phyloP scores from a whole-genome alignment of 139 green algal genomes.

The Haematococcus sp. region DNA sequence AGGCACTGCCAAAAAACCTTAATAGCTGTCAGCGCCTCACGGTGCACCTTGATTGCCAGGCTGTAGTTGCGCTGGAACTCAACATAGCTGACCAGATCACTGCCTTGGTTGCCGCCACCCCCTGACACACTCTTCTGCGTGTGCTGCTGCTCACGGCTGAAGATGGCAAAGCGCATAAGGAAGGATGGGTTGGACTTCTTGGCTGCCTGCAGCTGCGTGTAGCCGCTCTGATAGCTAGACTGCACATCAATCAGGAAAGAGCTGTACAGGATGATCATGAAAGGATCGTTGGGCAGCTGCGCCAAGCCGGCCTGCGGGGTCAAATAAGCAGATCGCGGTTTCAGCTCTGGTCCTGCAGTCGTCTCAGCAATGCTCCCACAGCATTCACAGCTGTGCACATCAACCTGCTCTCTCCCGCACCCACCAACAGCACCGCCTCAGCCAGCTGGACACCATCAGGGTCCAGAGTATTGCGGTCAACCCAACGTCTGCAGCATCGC shows the following conservation, averaged over 20 bases:
- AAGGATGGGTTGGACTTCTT: constrained; percentile 21
- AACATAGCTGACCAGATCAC: constrained; percentile 52
- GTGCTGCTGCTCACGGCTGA: constrained; percentile 34
- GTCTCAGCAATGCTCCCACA: too few relatives aligned
- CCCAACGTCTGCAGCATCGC: constrained; percentile 27
- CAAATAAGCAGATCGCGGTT: too few relatives aligned
- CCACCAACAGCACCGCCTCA: constrained; percentile 37
- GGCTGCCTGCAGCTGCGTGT: constrained; percentile 14
- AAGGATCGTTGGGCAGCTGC: constrained; percentile 30
- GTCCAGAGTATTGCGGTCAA: constrained; percentile 13
- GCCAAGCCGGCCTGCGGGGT: constrained; percentile 19
- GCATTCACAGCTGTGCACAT: too few relatives aligned
- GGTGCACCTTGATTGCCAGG: constrained; percentile 17
- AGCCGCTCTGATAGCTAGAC: constrained; percentile 1
- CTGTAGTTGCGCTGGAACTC: constrained; percentile 51
- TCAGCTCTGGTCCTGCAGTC: too few relatives aligned
- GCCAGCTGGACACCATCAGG: constrained; percentile 14
- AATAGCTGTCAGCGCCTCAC: constrained; percentile 27
- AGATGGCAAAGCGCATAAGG: constrained; percentile 40
- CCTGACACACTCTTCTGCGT: constrained; percentile 30
- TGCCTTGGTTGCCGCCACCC: not conserved
- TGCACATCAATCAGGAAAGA: constrained; percentile 44
- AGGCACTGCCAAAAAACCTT: constrained; percentile 35
- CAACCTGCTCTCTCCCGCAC: too few relatives aligned
- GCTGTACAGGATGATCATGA: constrained; percentile 39